These are phyloP conservation scores for Xylaria digitata DNA, from an alignment of 2,329 filamentous ascomycete genomes.

Conservation along the genomic window DNA sequence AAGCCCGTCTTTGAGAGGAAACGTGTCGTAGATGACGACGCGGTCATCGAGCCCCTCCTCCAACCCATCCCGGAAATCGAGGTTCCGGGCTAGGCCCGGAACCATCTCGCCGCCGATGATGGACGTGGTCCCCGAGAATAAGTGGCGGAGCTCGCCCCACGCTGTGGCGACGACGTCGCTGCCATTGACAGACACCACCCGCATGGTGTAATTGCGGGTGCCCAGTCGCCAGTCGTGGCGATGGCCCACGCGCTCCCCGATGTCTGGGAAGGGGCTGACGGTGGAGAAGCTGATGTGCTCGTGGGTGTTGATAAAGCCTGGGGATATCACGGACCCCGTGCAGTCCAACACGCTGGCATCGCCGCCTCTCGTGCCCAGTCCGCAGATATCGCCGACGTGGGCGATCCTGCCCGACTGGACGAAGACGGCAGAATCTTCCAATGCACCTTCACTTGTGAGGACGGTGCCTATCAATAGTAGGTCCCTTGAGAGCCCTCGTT, in stretches of 20 bases:
- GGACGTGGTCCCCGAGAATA: slow-evolving; percentile 49
- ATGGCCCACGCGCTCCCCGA: slow-evolving; percentile 42
- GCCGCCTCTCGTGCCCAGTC: slow-evolving; percentile 1
- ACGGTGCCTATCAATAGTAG: slow-evolving; percentile 56
- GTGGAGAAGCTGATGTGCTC: slow-evolving; percentile 48
- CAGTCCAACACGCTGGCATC: slow-evolving; percentile 44
- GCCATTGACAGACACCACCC: slow-evolving; percentile 41
- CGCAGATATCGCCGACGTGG: slow-evolving; percentile 37
- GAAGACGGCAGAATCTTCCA: slow-evolving; percentile 42
- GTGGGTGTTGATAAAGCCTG: slow-evolving; percentile 49
- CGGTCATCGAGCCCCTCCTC: slow-evolving; percentile 39
- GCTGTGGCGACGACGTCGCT: slow-evolving; percentile 39
- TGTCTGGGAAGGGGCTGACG: slow-evolving; percentile 42
- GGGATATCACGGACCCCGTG: slow-evolving; percentile 45
- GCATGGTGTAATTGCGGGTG: slow-evolving; percentile 40
- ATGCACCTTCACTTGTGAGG: slow-evolving; percentile 50
- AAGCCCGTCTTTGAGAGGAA: slow-evolving; percentile 43
- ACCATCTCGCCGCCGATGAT: slow-evolving; percentile 47
- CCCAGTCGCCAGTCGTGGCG: slow-evolving; percentile 50
- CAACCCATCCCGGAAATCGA: slow-evolving; percentile 45
- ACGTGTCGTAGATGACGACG: slow-evolving; percentile 42
- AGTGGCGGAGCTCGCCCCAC: slow-evolving; percentile 49
- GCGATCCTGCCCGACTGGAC: slow-evolving; percentile 45
- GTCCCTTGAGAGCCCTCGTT: slow-evolving; percentile 32
- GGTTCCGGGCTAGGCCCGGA: slow-evolving; percentile 46